A percentile compares a stretch with the other conserved stretches of the same genome.
phyloP scores from a whole-genome alignment of 305 asterid genomes.

The Fraxinus dipetala region DNA sequence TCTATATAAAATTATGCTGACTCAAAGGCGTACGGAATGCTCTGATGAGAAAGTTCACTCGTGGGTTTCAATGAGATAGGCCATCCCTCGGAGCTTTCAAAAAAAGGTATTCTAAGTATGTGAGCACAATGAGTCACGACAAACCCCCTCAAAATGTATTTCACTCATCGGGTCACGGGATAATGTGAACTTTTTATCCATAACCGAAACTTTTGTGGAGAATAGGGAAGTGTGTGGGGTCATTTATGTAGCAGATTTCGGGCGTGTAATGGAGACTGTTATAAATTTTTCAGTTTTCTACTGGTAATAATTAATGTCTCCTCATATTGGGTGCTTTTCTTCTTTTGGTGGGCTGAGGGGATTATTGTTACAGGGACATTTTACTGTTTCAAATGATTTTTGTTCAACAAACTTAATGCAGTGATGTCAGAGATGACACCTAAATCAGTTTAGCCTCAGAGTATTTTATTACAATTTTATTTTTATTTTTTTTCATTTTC shows the following conservation, averaged over 20 bases:
- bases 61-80: not conserved
- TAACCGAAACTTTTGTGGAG: conserved; percentile 6
- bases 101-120: not conserved
- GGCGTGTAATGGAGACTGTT: conserved; percentile 45
- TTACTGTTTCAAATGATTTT: conserved; percentile 38
- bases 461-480: too few species aligned
- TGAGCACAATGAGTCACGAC: not conserved
- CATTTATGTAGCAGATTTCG: conserved; percentile 40
- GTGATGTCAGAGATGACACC: conserved; percentile 16
- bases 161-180: not conserved
- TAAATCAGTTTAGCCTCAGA: not conserved
- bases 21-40: not conserved
- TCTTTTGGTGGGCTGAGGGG: conserved; percentile 48
- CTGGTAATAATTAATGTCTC: conserved; percentile 69
- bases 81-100: not conserved
- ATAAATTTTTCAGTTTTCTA: conserved; percentile 32
- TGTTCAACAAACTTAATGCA: not conserved
- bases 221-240: conserved; percentile 32
- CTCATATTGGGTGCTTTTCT: conserved; percentile 37
- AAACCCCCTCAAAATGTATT: not conserved
- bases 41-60: not conserved
- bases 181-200: not conserved
- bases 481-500: too few species aligned
- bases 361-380: conserved; percentile 39
- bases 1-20: not conserved